Evolutionary conservation across 805 yeast genomes (phyloP).

Genomic region (Saturnispora bothae): DNA sequence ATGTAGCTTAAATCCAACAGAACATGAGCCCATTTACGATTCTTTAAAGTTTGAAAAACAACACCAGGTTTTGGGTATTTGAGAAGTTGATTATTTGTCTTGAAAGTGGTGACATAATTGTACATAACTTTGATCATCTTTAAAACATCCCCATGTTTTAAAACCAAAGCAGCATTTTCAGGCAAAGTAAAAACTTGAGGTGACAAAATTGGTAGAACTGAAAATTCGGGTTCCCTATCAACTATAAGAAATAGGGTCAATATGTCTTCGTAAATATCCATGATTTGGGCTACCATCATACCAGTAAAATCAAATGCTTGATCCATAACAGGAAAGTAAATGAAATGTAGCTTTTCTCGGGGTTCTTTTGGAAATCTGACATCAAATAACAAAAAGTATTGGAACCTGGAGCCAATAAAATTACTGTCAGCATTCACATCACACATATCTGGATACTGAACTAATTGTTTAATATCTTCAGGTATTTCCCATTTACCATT

Average conservation of each 20-base stretch:
- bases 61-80: conserved; percentile 32
- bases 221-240: conserved; percentile 85
- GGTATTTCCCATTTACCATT: conserved; percentile 39
- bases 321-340: conserved; percentile 55
- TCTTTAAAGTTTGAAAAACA: conserved; percentile 38
- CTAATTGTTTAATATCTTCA: conserved; percentile 31
- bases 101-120: conserved; percentile 48
- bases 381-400: conserved; percentile 54
- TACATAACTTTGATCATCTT: conserved; percentile 53
- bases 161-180: conserved; percentile 54
- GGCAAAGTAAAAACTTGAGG: conserved; percentile 90
- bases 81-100: conserved; percentile 19
- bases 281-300: conserved; percentile 65
- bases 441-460: conserved; percentile 32
- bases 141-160: conserved; percentile 53
- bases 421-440: conserved; percentile 1
- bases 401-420: conserved; percentile 43
- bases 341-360: conserved; percentile 47
- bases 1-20: conserved; percentile 74
- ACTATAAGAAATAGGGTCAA: conserved; percentile 57
- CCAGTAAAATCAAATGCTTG: conserved; percentile 47
- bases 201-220: conserved; percentile 61
- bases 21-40: conserved; percentile 67
- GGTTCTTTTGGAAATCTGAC: conserved; percentile 60
- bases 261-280: conserved; percentile 69